Conservation (phyloP, 73 alveolate genomes). For the Paramecium pentaurelia region DNA sequence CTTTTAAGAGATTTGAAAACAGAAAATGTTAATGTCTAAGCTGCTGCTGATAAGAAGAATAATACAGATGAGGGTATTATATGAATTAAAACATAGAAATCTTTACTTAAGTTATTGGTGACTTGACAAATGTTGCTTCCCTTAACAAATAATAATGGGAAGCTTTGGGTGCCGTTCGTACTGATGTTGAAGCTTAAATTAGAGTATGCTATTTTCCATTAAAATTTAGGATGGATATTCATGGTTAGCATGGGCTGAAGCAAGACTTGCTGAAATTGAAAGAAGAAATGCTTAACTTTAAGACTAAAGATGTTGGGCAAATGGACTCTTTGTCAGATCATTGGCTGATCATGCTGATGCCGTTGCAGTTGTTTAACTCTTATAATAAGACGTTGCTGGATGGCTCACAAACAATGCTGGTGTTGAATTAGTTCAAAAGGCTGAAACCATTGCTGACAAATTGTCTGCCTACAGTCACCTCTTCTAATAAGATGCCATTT, state of each 20-base stretch:
- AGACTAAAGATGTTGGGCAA: slow-evolving; percentile 38
- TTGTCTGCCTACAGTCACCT: slow-evolving; percentile 42
- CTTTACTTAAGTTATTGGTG: slow-evolving; percentile 41
- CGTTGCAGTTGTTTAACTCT: slow-evolving; percentile 6
- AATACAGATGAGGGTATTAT: slow-evolving; percentile 35
- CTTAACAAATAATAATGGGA: slow-evolving; percentile 31
- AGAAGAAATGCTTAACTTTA: slow-evolving; percentile 4
- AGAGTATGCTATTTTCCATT: neutral
- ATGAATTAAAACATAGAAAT: neutral
- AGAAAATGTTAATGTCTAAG: slow-evolving; percentile 39
- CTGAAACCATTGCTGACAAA: slow-evolving; percentile 37
- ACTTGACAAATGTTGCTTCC: slow-evolving; percentile 41
- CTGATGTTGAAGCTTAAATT: slow-evolving; percentile 48
- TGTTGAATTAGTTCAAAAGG: slow-evolving; percentile 31
- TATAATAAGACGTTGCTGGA: slow-evolving; percentile 36
- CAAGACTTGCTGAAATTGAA: slow-evolving; percentile 46
- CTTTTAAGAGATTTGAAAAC: slow-evolving; percentile 44
- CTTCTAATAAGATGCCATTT: slow-evolving; percentile 43
- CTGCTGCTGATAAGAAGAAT: slow-evolving; percentile 44
- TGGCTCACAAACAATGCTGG: slow-evolving; percentile 26
- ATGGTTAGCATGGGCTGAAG: slow-evolving; percentile 37
- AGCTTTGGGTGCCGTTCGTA: slow-evolving; percentile 11
- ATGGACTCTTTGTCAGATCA: slow-evolving; percentile 46
- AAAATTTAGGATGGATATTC: slow-evolving; percentile 16
- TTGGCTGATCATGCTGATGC: slow-evolving; percentile 48